A percentile compares a stretch with the other conserved stretches of the same genome.
Conservation (phyloP, 1,284 basidiomycete species). For the Irpex lacteus region DNA sequence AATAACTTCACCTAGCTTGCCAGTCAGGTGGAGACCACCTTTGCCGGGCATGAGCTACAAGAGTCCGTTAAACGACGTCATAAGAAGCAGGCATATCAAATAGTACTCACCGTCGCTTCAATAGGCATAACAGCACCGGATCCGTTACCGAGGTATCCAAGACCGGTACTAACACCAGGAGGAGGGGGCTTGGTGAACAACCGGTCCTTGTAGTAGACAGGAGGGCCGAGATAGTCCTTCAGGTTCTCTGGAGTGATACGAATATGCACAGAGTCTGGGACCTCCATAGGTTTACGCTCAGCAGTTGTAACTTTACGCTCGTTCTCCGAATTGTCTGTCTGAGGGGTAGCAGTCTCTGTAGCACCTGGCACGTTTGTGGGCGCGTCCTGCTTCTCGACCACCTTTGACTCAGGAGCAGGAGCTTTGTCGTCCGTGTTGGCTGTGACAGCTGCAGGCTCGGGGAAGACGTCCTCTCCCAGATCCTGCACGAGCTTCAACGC, state of each 20-base stretch:
- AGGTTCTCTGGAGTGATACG: conserved; percentile 84
- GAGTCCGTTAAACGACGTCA: neutral
- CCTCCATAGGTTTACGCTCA: conserved; percentile 76
- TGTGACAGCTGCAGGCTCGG: conserved; percentile 53
- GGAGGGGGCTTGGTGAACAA: conserved; percentile 85
- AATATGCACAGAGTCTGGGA: conserved; percentile 81
- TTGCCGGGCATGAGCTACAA: conserved; percentile 90
- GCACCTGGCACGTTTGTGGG: conserved; percentile 33
- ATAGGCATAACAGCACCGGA: conserved; percentile 97
- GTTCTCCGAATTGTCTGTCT: conserved; percentile 28
- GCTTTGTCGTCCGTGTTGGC: conserved; percentile 21
- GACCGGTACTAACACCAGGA: conserved; percentile 89
- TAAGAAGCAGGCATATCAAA: neutral
- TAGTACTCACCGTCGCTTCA: conserved; percentile 76
- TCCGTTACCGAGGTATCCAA: conserved; percentile 96
- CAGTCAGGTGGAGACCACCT: conserved; percentile 86
- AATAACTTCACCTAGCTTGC: conserved; percentile 98
- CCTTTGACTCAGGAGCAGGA: conserved; percentile 20
- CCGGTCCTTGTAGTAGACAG: conserved; percentile 93
- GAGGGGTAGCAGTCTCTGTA: conserved; percentile 26
- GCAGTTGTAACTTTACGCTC: conserved; percentile 70
- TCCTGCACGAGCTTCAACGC: conserved; percentile 92
- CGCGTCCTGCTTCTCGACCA: conserved; percentile 40
- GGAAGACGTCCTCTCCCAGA: conserved; percentile 85
- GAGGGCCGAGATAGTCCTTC: conserved; percentile 96